Percentiles rank a stretch among this genome's conserved stretches.
phyloP scores from a whole-genome alignment of 345 rosid species.

The Pistacia atlantica region DNA sequence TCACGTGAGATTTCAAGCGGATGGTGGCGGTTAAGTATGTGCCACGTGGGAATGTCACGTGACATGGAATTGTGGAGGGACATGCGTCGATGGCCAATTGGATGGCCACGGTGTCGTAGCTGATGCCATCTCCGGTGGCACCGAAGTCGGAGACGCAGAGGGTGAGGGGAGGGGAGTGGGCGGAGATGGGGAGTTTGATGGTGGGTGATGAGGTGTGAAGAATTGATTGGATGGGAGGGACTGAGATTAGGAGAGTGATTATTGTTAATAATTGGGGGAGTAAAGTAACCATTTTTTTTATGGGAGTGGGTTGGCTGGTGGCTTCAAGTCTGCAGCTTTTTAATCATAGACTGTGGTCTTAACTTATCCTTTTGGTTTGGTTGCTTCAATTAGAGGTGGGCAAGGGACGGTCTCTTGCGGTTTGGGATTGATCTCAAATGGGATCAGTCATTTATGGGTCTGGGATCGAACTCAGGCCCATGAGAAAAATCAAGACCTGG shows the following conservation, averaged over 20 bases:
- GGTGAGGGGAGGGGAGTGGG: constrained; percentile 3
- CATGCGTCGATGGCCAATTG: constrained; percentile 79
- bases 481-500: too few relatives aligned
- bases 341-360: too few relatives aligned
- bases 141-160: constrained; percentile 73
- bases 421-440: too few relatives aligned
- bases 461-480: too few relatives aligned
- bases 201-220: constrained; percentile 35
- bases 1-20: constrained; percentile 61
- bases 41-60: constrained; percentile 73
- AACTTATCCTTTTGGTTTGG: not conserved
- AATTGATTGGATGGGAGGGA: constrained; percentile 33
- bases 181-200: constrained; percentile 27
- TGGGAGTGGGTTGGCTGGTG: not conserved
- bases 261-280: not conserved
- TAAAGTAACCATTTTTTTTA: not conserved
- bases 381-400: not conserved
- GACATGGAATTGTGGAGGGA: constrained; percentile 48
- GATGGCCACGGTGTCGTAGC: constrained; percentile 75
- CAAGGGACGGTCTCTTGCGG: too few relatives aligned
- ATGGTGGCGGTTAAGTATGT: constrained; percentile 78
- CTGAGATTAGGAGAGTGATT: constrained; percentile 22
- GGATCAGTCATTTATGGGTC: too few relatives aligned
- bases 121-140: constrained; percentile 74
- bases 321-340: too few relatives aligned